Conservation (phyloP, 2,329 filamentous ascomycete genomes). For the Penicillium sp. region DNA sequence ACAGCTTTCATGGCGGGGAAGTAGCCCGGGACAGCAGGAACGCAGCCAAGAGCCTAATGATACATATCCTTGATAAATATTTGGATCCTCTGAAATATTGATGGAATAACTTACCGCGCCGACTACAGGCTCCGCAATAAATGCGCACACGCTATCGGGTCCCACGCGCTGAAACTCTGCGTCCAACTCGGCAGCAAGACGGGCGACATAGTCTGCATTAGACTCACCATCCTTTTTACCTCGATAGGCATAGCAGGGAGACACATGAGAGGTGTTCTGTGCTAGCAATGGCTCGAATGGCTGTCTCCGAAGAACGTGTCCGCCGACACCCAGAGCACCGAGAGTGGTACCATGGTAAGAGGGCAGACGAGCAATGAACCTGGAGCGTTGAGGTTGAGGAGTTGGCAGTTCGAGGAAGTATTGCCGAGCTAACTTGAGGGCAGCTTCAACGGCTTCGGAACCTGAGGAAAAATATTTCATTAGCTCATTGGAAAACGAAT, state of each 20-base stretch:
- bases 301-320: constrained; percentile 59
- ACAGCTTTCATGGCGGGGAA: constrained; percentile 65
- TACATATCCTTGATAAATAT: not conserved
- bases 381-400: constrained; percentile 53
- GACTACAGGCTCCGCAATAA: constrained; percentile 71
- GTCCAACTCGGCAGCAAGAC: constrained; percentile 65
- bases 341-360: constrained; percentile 72
- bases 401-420: constrained; percentile 60
- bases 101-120: constrained; percentile 57
- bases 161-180: constrained; percentile 64
- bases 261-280: constrained; percentile 59
- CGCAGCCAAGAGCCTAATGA: constrained; percentile 63
- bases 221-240: constrained; percentile 53
- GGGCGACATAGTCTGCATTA: constrained; percentile 58
- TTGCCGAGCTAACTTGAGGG: constrained; percentile 66
- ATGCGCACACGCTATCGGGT: constrained; percentile 65
- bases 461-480: constrained; percentile 40
- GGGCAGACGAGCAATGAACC: constrained; percentile 63
- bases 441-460: constrained; percentile 67
- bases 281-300: constrained; percentile 62
- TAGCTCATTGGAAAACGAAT: no score
- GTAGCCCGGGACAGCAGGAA: constrained; percentile 66
- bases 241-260: constrained; percentile 66
- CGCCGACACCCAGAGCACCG: constrained; percentile 63
- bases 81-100: not conserved